Conservation (phyloP, 1,284 basidiomycete genomes). For the Marasmius sp. region DNA sequence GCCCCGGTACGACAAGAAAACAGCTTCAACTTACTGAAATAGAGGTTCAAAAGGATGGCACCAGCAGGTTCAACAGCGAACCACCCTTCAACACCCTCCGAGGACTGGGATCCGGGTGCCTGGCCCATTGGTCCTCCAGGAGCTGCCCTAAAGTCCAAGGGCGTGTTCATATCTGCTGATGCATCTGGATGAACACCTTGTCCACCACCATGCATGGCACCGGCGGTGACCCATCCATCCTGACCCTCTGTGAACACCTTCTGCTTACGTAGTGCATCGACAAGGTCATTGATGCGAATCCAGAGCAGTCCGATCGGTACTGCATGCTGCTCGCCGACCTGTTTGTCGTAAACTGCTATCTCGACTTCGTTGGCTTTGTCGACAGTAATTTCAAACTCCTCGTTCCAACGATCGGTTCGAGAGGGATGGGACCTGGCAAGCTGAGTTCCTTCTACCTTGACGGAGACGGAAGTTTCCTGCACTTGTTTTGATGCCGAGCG, state of each 20-base stretch:
- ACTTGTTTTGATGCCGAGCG: conserved; percentile 79
- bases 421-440: conserved; percentile 91
- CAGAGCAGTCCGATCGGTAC: conserved; percentile 95
- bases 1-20: conserved; percentile 5
- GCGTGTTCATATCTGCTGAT: conserved; percentile 54
- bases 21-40: conserved; percentile 73
- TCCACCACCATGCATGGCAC: conserved; percentile 67
- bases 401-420: conserved; percentile 95
- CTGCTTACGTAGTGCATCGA: conserved; percentile 92
- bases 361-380: conserved; percentile 99
- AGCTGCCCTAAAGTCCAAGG: conserved; percentile 48
- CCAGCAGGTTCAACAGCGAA: conserved; percentile 98
- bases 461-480: conserved; percentile 87
- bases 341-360: conserved; percentile 94
- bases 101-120: conserved; percentile 22
- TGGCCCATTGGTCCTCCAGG: conserved; percentile 29
- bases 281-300: conserved; percentile 93
- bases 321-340: conserved; percentile 75
- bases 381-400: conserved; percentile 94
- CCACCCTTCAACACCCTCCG: conserved; percentile 94
- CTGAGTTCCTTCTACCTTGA: conserved; percentile 97
- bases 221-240: conserved; percentile 92
- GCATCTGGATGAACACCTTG: conserved; percentile 36
- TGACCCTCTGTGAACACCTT: conserved; percentile 88
- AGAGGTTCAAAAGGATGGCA: conserved; percentile 81